Percentiles rank a stretch among this genome's conserved stretches.
phyloP scores from a whole-genome alignment of 805 yeast genomes.

The Saturnispora gosingensis region DNA sequence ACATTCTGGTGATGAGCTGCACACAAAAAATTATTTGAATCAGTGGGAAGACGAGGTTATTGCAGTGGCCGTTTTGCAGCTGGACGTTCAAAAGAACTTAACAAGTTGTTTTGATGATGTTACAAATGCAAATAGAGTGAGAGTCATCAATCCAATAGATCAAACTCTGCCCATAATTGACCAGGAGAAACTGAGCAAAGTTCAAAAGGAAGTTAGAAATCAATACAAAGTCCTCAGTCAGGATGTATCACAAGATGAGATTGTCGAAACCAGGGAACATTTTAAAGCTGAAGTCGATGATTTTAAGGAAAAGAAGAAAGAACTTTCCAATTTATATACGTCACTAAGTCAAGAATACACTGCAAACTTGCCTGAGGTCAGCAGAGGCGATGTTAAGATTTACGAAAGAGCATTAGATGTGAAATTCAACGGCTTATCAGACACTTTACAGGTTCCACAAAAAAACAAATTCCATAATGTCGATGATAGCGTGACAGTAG shows the following conservation, averaged over 20 bases:
- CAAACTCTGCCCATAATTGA: slow-evolving; percentile 14
- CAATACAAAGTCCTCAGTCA: background rate
- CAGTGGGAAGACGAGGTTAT: slow-evolving; percentile 7
- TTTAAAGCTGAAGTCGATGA: background rate
- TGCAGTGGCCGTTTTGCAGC: slow-evolving; percentile 4
- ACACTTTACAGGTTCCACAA: background rate
- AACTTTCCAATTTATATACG: background rate
- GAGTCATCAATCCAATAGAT: background rate
- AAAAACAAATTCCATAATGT: no score
- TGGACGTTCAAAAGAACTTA: background rate
- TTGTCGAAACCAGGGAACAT: background rate
- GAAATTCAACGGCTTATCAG: background rate
- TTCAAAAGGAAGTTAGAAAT: background rate
- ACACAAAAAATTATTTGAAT: background rate
- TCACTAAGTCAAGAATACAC: background rate
- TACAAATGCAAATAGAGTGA: background rate
- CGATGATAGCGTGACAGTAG: background rate
- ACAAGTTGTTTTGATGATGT: background rate
- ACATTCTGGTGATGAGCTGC: slow-evolving; percentile 1
- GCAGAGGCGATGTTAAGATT: background rate
- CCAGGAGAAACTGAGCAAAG: background rate
- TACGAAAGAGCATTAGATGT: background rate
- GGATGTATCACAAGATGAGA: background rate
- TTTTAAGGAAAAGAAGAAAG: background rate
- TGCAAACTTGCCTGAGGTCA: background rate